Base-by-base conservation (phyloP, 805 yeast genomes). In the Cyberlindnera misumaiensis region DNA sequence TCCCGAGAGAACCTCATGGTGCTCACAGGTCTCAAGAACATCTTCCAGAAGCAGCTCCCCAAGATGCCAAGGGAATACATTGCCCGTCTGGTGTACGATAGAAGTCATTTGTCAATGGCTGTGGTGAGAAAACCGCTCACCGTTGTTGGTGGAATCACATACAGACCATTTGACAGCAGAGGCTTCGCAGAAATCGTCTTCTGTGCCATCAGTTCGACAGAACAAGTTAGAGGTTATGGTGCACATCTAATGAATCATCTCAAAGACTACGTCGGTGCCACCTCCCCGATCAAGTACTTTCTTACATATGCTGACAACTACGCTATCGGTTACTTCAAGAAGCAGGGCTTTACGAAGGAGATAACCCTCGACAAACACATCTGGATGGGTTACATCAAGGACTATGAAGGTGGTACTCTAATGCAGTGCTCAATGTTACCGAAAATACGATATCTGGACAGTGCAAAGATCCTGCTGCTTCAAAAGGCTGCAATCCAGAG, bases 321-420 rank as follows among this genome's bases (percentile, higher is more conserved):
- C 60, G 99, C 99, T 40, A 90, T 93, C 61, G 99, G 99, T 3
- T 93, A 90, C 61, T 93, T 93, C 71, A 90, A 90, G 54, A 93
- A 93, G 56, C 99, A 93, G 63, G 99, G 99, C 1, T 93, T 93
- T 62, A 89, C 97, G 13, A 93, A 93, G 59, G 97, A 90, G 44
- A 84, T 93, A 28, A 73, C 96, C 7, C 70, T 93, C 40, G 93
- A 90, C 28, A 83, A 80, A 47, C 75, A 77, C 36, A 72, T 80
- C 26, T 93, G 99, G 99, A 86, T 87, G 93, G 99, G 99, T 3
- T 93, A 93, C 61, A 93, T 93, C 56, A 93, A 93, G 61, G 98
- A 93, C 66, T 93, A 93, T 62, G 99, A 93, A 64, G 99, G 99
- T 18, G 98, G 97, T 51, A 93, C 98, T 1, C 66, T 93, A 44